Conservation (phyloP, 192 early-diverging fungal species). For the Chytriomyces confervae region DNA sequence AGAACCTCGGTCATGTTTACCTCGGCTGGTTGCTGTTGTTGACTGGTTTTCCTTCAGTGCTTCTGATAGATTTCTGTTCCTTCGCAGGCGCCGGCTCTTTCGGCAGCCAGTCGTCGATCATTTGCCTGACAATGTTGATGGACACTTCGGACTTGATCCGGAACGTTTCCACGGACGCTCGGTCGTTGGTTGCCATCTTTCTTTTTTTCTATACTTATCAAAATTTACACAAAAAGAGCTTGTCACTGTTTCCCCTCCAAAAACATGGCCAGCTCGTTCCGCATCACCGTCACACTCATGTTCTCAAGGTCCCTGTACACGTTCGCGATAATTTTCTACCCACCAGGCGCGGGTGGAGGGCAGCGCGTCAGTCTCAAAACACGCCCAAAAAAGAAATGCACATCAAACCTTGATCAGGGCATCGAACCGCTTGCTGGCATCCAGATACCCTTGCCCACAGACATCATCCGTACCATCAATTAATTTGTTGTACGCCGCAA, state of each 20-base stretch:
- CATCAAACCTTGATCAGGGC: conserved; percentile 44
- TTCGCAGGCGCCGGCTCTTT: conserved; percentile 5
- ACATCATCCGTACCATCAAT: conserved; percentile 43
- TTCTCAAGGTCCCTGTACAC: conserved; percentile 31
- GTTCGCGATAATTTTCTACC: conserved; percentile 24
- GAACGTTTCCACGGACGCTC: conserved; percentile 10
- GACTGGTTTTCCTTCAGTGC: conserved; percentile 1
- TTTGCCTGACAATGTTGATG: conserved; percentile 15
- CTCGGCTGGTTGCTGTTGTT: too few relatives aligned
- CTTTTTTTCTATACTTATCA: too few relatives aligned
- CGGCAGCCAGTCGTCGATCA: conserved; percentile 22
- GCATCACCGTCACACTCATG: conserved; percentile 1
- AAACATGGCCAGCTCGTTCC: conserved; percentile 22
- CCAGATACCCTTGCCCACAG: conserved; percentile 40
- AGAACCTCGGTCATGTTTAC: too few relatives aligned
- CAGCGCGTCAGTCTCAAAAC: background rate
- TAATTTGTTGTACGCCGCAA: conserved; percentile 49
- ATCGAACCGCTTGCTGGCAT: conserved; percentile 42
- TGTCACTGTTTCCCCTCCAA: conserved; percentile 3
- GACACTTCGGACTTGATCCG: conserved; percentile 14
- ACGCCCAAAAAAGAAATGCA: background rate
- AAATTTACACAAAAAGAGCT: conserved; percentile 2
- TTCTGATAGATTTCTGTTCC: background rate
- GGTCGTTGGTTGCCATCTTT: conserved; percentile 5
- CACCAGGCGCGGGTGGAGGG: background rate